phyloP scores from a whole-genome alignment of 768 basidiomycete species.

The Leccinum rimulosum region DNA sequence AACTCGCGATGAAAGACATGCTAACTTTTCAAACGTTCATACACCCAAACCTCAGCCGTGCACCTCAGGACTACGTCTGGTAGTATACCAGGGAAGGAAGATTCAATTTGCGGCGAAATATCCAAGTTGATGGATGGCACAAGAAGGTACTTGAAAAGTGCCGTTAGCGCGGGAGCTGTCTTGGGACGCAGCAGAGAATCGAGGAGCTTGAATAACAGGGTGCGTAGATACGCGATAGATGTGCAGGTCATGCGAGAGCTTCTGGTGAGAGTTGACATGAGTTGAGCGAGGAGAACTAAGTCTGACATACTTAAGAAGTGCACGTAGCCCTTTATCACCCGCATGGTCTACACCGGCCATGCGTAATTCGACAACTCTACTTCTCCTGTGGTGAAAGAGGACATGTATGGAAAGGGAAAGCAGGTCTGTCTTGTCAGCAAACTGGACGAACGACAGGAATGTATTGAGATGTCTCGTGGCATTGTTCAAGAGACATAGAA shows the following conservation, averaged over 20 bases:
- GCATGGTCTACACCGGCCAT: conserved; percentile 51
- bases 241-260: conserved; percentile 75
- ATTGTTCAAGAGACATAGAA: conserved; percentile 72
- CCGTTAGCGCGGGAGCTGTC: conserved; percentile 56
- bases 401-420: conserved; percentile 76
- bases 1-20: conserved; percentile 3
- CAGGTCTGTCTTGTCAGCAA: conserved; percentile 57
- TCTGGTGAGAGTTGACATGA: conserved; percentile 63
- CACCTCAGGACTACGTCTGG: conserved; percentile 67
- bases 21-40: conserved; percentile 72
- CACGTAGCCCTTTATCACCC: conserved; percentile 70
- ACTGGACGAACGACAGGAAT: conserved; percentile 67
- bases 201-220: conserved; percentile 55
- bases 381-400: conserved; percentile 75
- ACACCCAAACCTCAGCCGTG: conserved; percentile 90
- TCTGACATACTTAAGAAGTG: conserved; percentile 68
- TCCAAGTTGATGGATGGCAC: conserved; percentile 54
- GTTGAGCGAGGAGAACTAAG: conserved; percentile 8
- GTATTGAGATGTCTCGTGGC: no score
- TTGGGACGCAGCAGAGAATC: conserved; percentile 56
- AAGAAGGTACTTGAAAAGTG: conserved; percentile 70
- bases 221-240: conserved; percentile 58
- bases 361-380: conserved; percentile 62
- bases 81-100: conserved; percentile 44
- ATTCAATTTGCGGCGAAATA: conserved; percentile 61